phyloP scores from a whole-genome alignment of 108 stramenopile genomes.

The Parietichytrium sp. region DNA sequence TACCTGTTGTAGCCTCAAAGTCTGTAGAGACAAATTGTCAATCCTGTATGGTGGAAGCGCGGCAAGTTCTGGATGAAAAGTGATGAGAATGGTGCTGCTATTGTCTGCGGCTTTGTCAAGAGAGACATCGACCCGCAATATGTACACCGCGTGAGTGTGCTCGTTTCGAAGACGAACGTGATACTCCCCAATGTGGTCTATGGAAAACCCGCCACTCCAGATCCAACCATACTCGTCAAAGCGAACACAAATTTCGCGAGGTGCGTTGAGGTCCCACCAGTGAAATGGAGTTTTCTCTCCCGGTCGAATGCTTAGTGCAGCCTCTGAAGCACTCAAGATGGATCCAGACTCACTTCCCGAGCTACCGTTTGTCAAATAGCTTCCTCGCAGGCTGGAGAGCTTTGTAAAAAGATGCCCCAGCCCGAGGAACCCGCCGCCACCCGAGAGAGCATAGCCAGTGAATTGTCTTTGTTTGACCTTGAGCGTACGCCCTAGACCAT shows the following conservation, averaged over 20 bases:
- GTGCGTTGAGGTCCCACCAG: conserved; percentile 15
- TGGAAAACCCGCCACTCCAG: conserved; percentile 26
- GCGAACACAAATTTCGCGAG: conserved; percentile 18
- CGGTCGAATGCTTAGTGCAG: conserved; percentile 10
- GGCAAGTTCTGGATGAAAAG: neutral
- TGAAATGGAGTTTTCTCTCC: conserved; percentile 3
- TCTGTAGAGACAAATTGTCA: conserved; percentile 23
- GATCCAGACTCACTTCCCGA: neutral
- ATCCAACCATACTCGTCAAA: conserved; percentile 39
- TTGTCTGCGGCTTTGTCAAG: neutral
- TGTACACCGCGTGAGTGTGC: conserved; percentile 30
- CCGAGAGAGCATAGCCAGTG: neutral
- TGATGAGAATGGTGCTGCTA: neutral
- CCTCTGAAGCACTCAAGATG: neutral
- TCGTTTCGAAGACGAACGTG: conserved; percentile 16
- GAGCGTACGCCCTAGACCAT: neutral
- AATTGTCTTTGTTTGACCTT: conserved; percentile 16
- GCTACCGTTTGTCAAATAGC: no score
- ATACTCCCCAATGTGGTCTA: conserved; percentile 21
- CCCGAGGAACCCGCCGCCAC: neutral
- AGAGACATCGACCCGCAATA: neutral
- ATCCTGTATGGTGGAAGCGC: conserved; percentile 14
- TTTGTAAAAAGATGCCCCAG: neutral
- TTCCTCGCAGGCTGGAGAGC: neutral
- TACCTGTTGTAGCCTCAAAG: conserved; percentile 8